Evolutionary conservation across 2,329 filamentous ascomycete species (phyloP).

Genomic region (Colletotrichum sp.): DNA sequence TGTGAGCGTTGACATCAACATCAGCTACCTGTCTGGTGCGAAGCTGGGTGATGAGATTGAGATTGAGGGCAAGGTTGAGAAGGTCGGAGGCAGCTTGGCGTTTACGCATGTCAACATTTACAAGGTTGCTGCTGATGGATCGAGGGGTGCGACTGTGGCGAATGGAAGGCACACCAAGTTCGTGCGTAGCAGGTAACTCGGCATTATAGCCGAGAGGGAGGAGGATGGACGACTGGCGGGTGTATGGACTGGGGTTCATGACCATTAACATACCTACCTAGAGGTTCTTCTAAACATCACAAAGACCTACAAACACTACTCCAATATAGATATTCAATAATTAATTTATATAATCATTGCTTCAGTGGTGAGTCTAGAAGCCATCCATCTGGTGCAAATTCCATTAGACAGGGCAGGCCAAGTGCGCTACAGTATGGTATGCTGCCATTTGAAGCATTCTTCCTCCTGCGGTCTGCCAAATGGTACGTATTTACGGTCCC

Average conservation of each 20-base stretch:
- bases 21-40: conserved; percentile 71
- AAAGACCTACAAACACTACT: neutral
- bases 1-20: conserved; percentile 77
- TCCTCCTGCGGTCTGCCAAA: too few species aligned
- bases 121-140: conserved; percentile 17
- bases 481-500: too few species aligned
- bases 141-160: conserved; percentile 13
- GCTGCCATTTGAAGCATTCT: too few species aligned
- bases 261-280: neutral
- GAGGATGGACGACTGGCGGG: neutral
- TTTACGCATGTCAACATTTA: conserved; percentile 44
- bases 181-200: conserved; percentile 6
- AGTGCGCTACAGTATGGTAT: too few species aligned
- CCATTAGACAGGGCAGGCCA: too few species aligned
- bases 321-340: neutral
- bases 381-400: too few species aligned
- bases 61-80: conserved; percentile 69
- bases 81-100: conserved; percentile 70
- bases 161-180: conserved; percentile 23
- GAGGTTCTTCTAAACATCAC: neutral
- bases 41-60: conserved; percentile 70
- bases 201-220: neutral
- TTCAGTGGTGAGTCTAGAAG: too few species aligned
- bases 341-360: too few species aligned
- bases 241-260: neutral